These are phyloP conservation scores for Salvia sclarea DNA, from an alignment of 305 asterid genomes.

Conservation along the genomic window DNA sequence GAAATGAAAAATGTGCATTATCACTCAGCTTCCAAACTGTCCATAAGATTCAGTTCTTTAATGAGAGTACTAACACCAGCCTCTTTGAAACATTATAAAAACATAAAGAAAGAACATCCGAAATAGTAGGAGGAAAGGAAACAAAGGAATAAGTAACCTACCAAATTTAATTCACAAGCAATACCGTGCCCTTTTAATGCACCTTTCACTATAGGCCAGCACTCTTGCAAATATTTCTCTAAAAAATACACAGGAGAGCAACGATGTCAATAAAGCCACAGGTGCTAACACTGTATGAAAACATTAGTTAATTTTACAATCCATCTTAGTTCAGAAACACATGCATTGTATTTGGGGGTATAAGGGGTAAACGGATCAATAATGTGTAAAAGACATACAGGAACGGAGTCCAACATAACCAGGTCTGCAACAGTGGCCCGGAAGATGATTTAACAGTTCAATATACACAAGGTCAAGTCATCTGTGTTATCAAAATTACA, in stretches of 20 bases:
- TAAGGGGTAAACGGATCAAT: not conserved
- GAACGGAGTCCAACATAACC: not conserved
- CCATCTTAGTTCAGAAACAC: not conserved
- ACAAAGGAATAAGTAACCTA: constrained; percentile 32
- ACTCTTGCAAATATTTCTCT: constrained; percentile 57
- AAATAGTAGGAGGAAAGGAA: not conserved
- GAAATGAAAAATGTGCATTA: not conserved
- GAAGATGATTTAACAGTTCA: not conserved
- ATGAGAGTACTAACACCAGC: not conserved
- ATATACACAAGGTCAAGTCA: not conserved
- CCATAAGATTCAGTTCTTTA: not conserved
- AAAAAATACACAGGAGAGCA: not conserved
- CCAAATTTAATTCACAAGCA: constrained; percentile 74
- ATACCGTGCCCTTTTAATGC: constrained; percentile 77
- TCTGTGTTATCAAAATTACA: not conserved
- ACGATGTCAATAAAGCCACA: constrained; percentile 3
- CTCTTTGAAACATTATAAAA: not conserved
- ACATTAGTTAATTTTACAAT: constrained; percentile 1
- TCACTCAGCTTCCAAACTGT: not conserved
- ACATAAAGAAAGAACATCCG: not conserved
- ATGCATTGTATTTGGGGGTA: not conserved
- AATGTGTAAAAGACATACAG: not conserved
- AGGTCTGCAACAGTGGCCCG: not conserved
- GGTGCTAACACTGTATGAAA: not conserved
- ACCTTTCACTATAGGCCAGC: constrained; percentile 78